Evolutionary conservation across 805 yeast genomes (phyloP).

Genomic region (Yamadazyma insecticola): DNA sequence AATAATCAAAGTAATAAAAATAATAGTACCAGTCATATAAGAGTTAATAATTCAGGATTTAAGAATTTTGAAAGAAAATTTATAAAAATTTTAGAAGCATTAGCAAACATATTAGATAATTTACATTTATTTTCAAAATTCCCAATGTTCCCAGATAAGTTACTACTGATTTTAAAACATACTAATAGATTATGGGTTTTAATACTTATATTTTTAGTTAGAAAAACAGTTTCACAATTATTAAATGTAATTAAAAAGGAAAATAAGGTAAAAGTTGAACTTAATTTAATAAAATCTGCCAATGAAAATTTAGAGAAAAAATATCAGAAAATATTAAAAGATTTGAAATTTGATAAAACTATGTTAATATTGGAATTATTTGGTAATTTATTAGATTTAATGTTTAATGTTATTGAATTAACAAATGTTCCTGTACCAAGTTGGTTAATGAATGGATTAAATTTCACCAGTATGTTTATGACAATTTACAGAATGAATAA

Average conservation of each 20-base stretch:
- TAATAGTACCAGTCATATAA: no score
- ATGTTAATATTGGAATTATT: constrained; percentile 38
- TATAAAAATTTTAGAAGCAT: constrained; percentile 27
- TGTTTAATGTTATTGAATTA: constrained; percentile 36
- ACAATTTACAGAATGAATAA: constrained; percentile 46
- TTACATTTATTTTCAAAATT: constrained; percentile 37
- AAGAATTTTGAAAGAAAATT: constrained; percentile 25
- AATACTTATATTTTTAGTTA: constrained; percentile 34
- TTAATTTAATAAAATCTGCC: constrained; percentile 22
- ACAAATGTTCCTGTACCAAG: constrained; percentile 32
- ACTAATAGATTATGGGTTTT: constrained; percentile 42
- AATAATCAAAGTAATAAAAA: no score
- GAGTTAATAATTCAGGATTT: constrained; percentile 19
- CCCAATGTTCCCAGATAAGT: constrained; percentile 38
- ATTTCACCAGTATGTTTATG: constrained; percentile 41
- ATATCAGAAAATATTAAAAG: constrained; percentile 37
- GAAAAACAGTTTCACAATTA: constrained; percentile 39
- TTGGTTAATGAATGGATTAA: constrained; percentile 39
- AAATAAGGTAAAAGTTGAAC: constrained; percentile 32
- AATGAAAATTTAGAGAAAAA: constrained; percentile 18
- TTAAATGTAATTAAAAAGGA: constrained; percentile 36
- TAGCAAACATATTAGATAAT: constrained; percentile 38
- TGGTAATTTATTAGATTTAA: constrained; percentile 38
- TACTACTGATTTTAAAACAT: constrained; percentile 29
- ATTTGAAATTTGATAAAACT: constrained; percentile 37